Base-by-base conservation (phyloP, 768 basidiomycete genomes). In the Pholiota microspora region DNA sequence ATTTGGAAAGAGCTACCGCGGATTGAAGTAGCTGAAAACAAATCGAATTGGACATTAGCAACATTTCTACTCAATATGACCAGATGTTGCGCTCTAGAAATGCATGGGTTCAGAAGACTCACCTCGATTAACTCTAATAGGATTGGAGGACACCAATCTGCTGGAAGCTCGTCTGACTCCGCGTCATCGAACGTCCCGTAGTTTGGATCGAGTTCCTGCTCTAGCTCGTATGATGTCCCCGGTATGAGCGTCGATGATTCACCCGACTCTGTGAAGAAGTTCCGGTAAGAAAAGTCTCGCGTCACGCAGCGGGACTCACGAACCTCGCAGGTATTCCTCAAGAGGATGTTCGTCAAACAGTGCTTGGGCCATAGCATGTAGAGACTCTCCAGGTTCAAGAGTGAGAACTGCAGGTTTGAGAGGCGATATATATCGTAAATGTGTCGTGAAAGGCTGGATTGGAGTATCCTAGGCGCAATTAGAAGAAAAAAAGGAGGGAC, bases 301-400 rank as follows among this genome's bases (percentile, higher is more conserved):
- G n/a, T n/a, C n/a, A n/a, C n/a, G n/a, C n/a, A n/a, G n/a, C n/a
- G n/a, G n/a, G n/a, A n/a, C n/a, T n/a, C n/a, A 68, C 75, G 47
- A 36, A 86, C 89, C 82, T 77, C 80, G 73, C 51, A 91, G 73
- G 69, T 91, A 91, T 61, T 83, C 78, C 62, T 86, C 82, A 38
- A 91, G 77, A 38, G 89, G 89, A 62, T 89, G 87, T 57, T 88
- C 83, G 60, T 89, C 84, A 70, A 88, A 89, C 57, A 89, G 67
- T 54, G 89, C 77, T 75, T 90, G 86, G 31, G 89, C 89, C 89
- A 91, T 91, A 54, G 59, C 59, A 63, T 66, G 51, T 56, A 55
- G 35, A 45, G 53, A 28, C 47, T 51, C n/a, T n/a, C n/a, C 32
- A 15, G 18, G 12, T 50, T 49, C 42, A 32, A 45, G 49, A 40